Base-by-base conservation (phyloP, 1,284 basidiomycete genomes). In the Malassezia psittaci region DNA sequence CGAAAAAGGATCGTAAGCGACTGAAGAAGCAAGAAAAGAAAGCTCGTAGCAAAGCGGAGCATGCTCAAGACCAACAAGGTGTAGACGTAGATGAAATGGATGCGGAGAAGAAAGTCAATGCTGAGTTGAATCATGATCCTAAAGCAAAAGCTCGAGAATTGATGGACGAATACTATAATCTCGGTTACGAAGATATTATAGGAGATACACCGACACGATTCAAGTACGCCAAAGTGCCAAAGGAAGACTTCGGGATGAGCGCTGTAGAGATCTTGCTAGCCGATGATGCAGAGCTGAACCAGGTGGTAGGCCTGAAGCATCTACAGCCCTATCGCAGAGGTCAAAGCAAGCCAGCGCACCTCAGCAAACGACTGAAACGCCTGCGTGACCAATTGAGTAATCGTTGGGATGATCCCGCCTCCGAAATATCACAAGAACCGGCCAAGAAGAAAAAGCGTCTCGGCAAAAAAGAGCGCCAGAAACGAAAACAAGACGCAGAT, bases 101-200 rank as follows among this genome's bases (percentile, higher is more conserved):
- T 44, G 62, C 60, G 16, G 37, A 51, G 19, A 36, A 37, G n/a
- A 29, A 36, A 8, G 41, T 44, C 5, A 39, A 18, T 10, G 18
- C 48, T 12, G 18, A 49, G 45, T n/a, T 33, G 2, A 41, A 63
- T 7, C 51, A 59, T 5, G 73, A 73, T 51, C 63, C 67, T 32
- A 66, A 68, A 49, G 54, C 64, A 15, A 52, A 84, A 64, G 77
- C 91, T 51, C 84, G 90, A 53, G 79, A 87, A 67, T 88, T 91
- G 65, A 86, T 96, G 83, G 87, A 91, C 60, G 87, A 90, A 71
- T 80, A 96, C 50, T 86, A 90, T 74, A 83, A 80, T 32, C 80
- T 96, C 16, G 90, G 96, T 64, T 94, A 96, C 78, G 96, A 96
- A 76, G 91, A 96, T 73, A 82, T 94, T 79, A 89, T 90, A 57